Conservation (phyloP, 2,329 filamentous ascomycete species). For the Claviceps monticola region DNA sequence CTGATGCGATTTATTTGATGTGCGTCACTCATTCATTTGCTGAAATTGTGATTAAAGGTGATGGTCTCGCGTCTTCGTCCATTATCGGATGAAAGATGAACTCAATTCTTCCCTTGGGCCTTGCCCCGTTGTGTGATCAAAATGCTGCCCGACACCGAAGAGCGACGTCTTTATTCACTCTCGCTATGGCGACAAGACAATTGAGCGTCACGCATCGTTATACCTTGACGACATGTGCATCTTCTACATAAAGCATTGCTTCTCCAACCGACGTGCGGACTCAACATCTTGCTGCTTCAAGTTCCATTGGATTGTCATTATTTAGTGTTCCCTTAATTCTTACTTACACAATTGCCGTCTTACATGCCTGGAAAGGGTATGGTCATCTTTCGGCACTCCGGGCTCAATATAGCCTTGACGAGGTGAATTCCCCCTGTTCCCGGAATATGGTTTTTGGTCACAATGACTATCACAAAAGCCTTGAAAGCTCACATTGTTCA, state of each 20-base stretch:
- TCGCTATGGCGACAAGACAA: not conserved
- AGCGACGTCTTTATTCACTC: not conserved
- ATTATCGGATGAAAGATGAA: not conserved
- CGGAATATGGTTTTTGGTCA: too few species aligned
- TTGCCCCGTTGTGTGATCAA: not conserved
- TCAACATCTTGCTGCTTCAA: not conserved
- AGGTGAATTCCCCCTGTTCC: not conserved
- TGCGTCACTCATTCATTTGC: not conserved
- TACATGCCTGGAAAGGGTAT: not conserved
- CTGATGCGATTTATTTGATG: not conserved
- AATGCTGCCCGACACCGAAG: not conserved
- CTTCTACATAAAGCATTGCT: not conserved
- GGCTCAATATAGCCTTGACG: not conserved
- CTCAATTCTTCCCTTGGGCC: not conserved
- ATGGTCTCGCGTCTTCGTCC: not conserved
- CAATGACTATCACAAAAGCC: too few species aligned
- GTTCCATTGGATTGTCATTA: not conserved
- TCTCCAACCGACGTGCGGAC: not conserved
- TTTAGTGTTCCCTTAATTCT: not conserved
- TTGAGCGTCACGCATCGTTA: not conserved
- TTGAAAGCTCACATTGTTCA: not conserved
- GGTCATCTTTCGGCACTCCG: not conserved
- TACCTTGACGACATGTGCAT: not conserved
- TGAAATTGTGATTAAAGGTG: not conserved
- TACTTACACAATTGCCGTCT: not conserved